Percentiles rank a stretch among this genome's conserved stretches.
These are phyloP conservation scores for Thermochaetoides thermophila DNA, from an alignment of 495 filamentous ascomycete genomes.

Conservation along the genomic window DNA sequence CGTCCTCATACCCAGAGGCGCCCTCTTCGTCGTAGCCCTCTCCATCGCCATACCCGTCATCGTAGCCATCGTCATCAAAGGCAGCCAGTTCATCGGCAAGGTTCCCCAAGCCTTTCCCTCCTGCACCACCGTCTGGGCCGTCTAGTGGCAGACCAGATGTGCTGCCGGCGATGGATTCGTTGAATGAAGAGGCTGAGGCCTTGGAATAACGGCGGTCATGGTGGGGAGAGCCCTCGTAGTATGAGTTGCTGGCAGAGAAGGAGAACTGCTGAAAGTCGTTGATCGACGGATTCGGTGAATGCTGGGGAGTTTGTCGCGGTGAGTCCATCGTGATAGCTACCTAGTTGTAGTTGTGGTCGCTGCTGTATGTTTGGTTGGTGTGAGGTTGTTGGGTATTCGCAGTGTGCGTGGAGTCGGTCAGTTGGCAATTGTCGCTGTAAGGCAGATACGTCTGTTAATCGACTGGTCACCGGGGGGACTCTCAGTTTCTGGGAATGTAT, in stretches of 20 bases:
- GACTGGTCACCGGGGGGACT: too few relatives aligned
- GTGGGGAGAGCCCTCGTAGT: conserved; percentile 25
- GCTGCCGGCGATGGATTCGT: conserved; percentile 41
- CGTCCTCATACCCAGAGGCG: conserved; percentile 3
- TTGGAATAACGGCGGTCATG: conserved; percentile 36
- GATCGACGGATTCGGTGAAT: conserved; percentile 53
- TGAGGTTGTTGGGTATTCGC: too few relatives aligned
- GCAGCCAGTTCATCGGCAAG: conserved; percentile 67
- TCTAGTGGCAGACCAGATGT: conserved; percentile 35
- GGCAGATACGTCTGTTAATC: too few relatives aligned
- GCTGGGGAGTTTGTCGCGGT: conserved; percentile 37
- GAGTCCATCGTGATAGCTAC: neutral
- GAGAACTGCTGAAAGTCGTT: too few relatives aligned
- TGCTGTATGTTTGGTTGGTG: too few relatives aligned
- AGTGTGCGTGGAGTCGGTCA: too few relatives aligned
- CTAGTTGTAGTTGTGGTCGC: too few relatives aligned
- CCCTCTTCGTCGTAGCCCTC: conserved; percentile 28
- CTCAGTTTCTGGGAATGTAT: too few relatives aligned
- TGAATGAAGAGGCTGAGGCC: conserved; percentile 36
- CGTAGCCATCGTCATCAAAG: conserved; percentile 40
- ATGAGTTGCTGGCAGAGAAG: conserved; percentile 30
- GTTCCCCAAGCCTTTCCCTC: conserved; percentile 55
- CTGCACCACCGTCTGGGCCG: conserved; percentile 20
- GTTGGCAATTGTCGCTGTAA: too few relatives aligned
- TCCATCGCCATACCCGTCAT: conserved; percentile 46